Percentiles rank a stretch among this genome's conserved stretches.
Conservation (phyloP, 768 basidiomycete genomes). For the Rhodotorula paludigena region DNA sequence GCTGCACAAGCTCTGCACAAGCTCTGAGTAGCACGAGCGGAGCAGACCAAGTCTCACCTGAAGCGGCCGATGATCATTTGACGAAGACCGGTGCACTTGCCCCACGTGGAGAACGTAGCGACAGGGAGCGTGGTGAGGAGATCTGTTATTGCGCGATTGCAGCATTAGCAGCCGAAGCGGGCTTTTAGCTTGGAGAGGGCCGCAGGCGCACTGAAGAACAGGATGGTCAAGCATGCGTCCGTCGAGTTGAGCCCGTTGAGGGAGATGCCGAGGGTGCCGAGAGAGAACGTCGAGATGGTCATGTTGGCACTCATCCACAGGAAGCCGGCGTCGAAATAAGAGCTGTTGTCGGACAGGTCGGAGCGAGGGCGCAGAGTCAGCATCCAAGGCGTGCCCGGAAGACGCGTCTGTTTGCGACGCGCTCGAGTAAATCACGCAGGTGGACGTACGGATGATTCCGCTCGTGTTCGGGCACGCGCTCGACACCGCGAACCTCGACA, state of each 20-base stretch:
- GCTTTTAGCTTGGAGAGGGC: background rate
- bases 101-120: conserved; percentile 49
- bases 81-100: conserved; percentile 50
- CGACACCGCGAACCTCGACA: conserved; percentile 44
- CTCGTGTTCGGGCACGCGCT: conserved; percentile 46
- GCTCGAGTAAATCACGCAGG: conserved; percentile 1
- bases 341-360: background rate
- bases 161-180: background rate
- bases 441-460: conserved; percentile 29
- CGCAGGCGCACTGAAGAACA: conserved; percentile 48
- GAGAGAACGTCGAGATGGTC: conserved; percentile 48
- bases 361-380: background rate
- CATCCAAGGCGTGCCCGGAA: background rate
- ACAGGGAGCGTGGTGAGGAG: conserved; percentile 45
- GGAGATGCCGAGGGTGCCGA: conserved; percentile 49
- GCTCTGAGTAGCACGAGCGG: too few species aligned
- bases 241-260: conserved; percentile 47
- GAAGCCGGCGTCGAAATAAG: conserved; percentile 26
- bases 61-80: conserved; percentile 52
- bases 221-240: conserved; percentile 49
- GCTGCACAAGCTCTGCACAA: too few species aligned
- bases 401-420: background rate
- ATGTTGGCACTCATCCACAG: conserved; percentile 48
- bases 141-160: conserved; percentile 24
- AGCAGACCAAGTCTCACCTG: too few species aligned